These are phyloP conservation scores for Citrullus mucosospermus DNA, from an alignment of 306 rosid species.

Conservation along the genomic window DNA sequence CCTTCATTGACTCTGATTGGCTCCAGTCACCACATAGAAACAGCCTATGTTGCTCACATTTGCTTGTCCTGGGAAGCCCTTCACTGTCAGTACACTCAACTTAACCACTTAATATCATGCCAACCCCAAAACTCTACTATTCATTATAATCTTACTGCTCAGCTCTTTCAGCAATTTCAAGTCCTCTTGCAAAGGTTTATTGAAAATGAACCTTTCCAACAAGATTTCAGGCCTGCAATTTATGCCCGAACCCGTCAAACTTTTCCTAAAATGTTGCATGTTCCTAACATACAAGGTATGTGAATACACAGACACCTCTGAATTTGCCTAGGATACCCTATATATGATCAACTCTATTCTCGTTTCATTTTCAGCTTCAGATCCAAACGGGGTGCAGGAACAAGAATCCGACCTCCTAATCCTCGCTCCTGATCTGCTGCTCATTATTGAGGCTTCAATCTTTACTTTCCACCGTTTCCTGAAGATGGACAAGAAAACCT, in stretches of 20 bases:
- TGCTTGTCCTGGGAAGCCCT: constrained; percentile 97
- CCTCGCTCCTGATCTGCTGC: constrained; percentile 64
- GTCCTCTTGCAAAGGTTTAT: constrained; percentile 83
- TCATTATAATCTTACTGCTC: constrained; percentile 65
- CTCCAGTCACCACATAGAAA: constrained; percentile 63
- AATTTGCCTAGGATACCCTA: background rate
- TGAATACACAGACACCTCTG: background rate
- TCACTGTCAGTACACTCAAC: constrained; percentile 84
- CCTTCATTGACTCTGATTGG: constrained; percentile 32
- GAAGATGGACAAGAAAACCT: constrained; percentile 71
- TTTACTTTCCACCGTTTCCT: constrained; percentile 63
- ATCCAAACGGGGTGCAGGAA: constrained; percentile 32
- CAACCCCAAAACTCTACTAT: constrained; percentile 61
- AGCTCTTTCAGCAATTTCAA: constrained; percentile 86
- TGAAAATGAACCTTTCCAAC: constrained; percentile 92
- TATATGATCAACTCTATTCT: background rate
- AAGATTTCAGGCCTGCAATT: constrained; percentile 55
- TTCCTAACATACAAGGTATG: constrained; percentile 70
- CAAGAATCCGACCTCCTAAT: constrained; percentile 42
- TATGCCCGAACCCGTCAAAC: constrained; percentile 55
- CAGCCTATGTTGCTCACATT: constrained; percentile 82
- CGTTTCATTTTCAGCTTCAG: constrained; percentile 43
- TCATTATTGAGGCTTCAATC: constrained; percentile 57
- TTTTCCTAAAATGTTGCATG: constrained; percentile 72
- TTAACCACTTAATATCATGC: constrained; percentile 61